Evolutionary conservation across 2,329 filamentous ascomycete genomes (phyloP), one percentile per base, ranked within the genome.

Genomic region (Cladosporium halotolerans): DNA sequence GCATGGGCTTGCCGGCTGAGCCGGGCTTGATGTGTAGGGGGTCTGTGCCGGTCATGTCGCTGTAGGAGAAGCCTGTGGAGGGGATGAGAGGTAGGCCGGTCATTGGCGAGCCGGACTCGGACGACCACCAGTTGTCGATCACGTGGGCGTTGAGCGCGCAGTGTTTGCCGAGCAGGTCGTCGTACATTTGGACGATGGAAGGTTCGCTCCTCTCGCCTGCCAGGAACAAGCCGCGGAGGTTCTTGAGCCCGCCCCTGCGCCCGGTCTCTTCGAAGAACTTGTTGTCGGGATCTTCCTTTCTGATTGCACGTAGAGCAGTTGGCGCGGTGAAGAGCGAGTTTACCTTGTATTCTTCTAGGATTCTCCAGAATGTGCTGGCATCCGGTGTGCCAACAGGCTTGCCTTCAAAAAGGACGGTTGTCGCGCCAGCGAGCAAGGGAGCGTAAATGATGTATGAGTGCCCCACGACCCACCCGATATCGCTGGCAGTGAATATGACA

Each of bases 401-500:
- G n/a, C 91, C 92, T 72, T 96, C 91, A 68, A 90, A 96, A 0
- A 96, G 76, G 1, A 96, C 81, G 0, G 89, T 95, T 1, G 90
- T 85, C 2, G 91, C 90, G 4, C 91, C 91, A 0, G 86, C 82
- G 1, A 96, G 79, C 5, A 97, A 79, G 10, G 91, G 91, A 3
- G 83, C 91, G 65, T 96, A 96, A 10, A 96, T 76, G 58, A 96
- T 96, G 67, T 93, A 96, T 5, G 83, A 86, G 66, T 90, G 83
- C 2, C 88, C 88, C 0, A 93, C 88, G 0, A 91, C 89, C 92
- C 91, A 96, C 32, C 91, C 92, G 53, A 96, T 92, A 65, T 97
- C 91, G 11, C 85, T 89, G 1, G 86, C 85, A 5, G 84, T 87
- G 66, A 89, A 85, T 69, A 86, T 81, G 56, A 95, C 88, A 66